Percentiles rank a stretch among this genome's conserved stretches.
Evolutionary conservation across 768 basidiomycete species (phyloP).

Genomic region (Naganishia onofrii): DNA sequence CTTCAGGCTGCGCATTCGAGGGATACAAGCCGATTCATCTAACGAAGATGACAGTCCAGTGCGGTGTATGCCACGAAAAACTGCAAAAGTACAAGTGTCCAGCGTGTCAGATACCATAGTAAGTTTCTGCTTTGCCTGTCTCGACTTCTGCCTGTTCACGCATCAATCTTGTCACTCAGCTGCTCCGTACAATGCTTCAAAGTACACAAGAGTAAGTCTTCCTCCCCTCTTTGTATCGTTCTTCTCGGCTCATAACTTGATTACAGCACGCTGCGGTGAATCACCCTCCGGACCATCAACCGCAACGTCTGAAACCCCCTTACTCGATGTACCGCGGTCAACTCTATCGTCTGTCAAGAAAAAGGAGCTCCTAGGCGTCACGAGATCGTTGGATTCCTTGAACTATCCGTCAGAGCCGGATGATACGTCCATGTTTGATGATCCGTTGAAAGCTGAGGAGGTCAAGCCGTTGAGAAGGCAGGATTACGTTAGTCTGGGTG

Average conservation of each 20-base stretch:
- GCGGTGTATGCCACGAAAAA: constrained; percentile 9
- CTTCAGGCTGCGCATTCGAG: too few relatives aligned
- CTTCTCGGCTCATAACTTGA: neutral
- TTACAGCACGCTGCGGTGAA: constrained; percentile 15
- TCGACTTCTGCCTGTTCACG: neutral
- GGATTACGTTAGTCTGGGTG: constrained; percentile 17
- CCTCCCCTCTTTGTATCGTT: neutral
- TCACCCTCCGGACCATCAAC: constrained; percentile 12
- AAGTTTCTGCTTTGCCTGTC: neutral
- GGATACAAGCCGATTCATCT: too few relatives aligned
- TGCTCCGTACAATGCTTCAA: constrained; percentile 23
- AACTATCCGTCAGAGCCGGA: constrained; percentile 3
- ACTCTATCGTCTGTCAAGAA: neutral
- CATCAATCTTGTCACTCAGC: neutral
- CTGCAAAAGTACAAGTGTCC: constrained; percentile 21
- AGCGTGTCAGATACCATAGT: constrained; percentile 15
- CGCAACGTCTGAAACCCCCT: neutral
- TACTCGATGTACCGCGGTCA: constrained; percentile 6
- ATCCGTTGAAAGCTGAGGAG: constrained; percentile 12
- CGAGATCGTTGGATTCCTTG: constrained; percentile 13
- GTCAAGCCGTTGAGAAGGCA: constrained; percentile 13
- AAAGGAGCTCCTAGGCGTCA: constrained; percentile 1
- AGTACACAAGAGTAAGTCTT: neutral
- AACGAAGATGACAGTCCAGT: neutral
- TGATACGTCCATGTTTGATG: constrained; percentile 9